Conservation (phyloP, 495 filamentous ascomycete genomes). For the Aspergillus panamensis region DNA sequence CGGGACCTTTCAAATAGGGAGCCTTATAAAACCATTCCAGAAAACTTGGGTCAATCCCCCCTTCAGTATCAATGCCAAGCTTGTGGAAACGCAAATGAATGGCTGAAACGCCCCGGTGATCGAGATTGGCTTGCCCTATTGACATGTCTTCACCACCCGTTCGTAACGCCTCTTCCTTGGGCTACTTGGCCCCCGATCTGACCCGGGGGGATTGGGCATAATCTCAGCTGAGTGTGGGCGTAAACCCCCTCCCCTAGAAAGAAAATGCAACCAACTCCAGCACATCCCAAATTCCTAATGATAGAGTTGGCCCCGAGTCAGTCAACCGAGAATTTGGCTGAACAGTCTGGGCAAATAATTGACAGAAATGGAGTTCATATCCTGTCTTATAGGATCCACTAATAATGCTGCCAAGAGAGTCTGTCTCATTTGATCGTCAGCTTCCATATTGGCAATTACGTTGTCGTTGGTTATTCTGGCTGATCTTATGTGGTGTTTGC, state of each 20-base stretch:
- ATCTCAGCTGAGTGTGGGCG: too few species aligned
- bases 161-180: neutral
- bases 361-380: conserved; percentile 9
- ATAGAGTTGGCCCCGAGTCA: too few species aligned
- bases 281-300: neutral
- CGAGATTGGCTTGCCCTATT: neutral
- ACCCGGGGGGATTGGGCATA: too few species aligned
- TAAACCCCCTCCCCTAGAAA: neutral
- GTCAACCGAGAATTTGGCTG: too few species aligned
- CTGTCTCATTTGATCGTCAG: conserved; percentile 30
- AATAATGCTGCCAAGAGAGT: conserved; percentile 34
- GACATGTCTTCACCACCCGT: neutral
- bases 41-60: neutral
- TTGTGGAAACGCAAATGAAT: neutral
- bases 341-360: neutral
- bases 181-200: neutral
- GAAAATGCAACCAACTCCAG: neutral
- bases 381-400: conserved; percentile 23
- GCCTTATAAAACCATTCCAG: neutral
- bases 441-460: conserved; percentile 29
- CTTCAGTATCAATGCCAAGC: conserved; percentile 14
- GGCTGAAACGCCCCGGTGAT: neutral
- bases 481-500: conserved; percentile 6
- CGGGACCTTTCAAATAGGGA: neutral
- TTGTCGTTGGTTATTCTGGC: conserved; percentile 20